A percentile compares a stretch with the other conserved stretches of the same genome.
Conservation (phyloP, 805 yeast genomes). For the Sugiyamaella mastotermitis region DNA sequence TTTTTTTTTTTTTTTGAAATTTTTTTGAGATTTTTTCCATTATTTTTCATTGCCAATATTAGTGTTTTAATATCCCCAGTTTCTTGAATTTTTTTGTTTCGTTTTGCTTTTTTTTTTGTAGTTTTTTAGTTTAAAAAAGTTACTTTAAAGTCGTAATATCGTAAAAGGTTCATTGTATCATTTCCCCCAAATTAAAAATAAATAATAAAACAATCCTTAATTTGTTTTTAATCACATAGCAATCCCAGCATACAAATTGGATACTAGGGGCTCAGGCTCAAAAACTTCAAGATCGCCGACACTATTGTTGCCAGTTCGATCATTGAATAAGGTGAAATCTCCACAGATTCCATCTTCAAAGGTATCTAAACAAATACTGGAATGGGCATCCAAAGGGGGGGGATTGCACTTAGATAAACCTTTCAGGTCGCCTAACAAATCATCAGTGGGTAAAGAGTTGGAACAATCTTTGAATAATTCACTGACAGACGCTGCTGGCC, state of each 20-base stretch:
- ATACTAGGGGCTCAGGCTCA: conserved; percentile 16
- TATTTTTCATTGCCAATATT: too few species aligned
- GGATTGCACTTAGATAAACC: conserved; percentile 2
- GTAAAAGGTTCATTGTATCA: too few species aligned
- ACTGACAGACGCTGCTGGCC: conserved; percentile 24
- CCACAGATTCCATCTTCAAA: conserved; percentile 9
- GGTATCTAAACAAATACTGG: conserved; percentile 1
- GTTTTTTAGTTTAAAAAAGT: too few species aligned
- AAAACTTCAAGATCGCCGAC: conserved; percentile 9
- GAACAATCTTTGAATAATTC: conserved; percentile 7
- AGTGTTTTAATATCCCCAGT: too few species aligned
- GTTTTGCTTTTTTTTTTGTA: too few species aligned
- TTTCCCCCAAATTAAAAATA: too few species aligned
- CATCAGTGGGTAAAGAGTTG: too few species aligned
- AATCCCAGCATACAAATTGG: conserved; percentile 20
- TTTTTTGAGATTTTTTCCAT: too few species aligned
- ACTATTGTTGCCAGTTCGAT: conserved; percentile 11
- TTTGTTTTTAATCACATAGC: conserved; percentile 8
- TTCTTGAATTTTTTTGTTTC: too few species aligned
- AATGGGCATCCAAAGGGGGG: conserved; percentile 5
- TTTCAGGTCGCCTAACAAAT: conserved; percentile 1
- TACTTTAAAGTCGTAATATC: too few species aligned
- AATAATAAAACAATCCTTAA: too few species aligned
- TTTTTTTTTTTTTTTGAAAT: too few species aligned
- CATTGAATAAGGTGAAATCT: conserved; percentile 17